A percentile compares a stretch with the other conserved stretches of the same genome.
phyloP scores from a whole-genome alignment of 1,139 yeast genomes.

The Zygoascus hellenicus region DNA sequence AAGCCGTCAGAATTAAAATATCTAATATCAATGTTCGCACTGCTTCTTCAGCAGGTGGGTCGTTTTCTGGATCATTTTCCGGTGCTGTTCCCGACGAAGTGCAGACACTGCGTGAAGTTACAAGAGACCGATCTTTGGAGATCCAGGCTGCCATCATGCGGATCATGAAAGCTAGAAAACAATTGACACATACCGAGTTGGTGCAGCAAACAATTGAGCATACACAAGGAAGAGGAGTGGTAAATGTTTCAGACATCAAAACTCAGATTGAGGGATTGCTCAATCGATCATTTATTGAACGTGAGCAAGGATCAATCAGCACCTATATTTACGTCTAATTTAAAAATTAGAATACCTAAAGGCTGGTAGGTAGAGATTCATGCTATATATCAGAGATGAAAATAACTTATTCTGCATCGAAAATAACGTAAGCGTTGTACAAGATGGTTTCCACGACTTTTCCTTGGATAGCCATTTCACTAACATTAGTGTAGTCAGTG shows the following conservation, averaged over 20 bases:
- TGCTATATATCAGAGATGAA: neutral
- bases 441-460: constrained; percentile 79
- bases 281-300: constrained; percentile 29
- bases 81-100: constrained; percentile 11
- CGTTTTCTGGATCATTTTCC: constrained; percentile 7
- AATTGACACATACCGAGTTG: constrained; percentile 34
- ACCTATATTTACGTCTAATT: constrained; percentile 12
- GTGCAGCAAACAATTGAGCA: constrained; percentile 29
- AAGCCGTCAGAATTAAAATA: constrained; percentile 28
- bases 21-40: constrained; percentile 27
- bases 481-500: constrained; percentile 59
- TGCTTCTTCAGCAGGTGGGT: constrained; percentile 4
- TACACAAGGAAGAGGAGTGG: constrained; percentile 28
- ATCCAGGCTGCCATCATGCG: constrained; percentile 37
- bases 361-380: neutral
- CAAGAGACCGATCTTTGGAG: constrained; percentile 31
- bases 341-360: neutral
- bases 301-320: constrained; percentile 19
- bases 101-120: constrained; percentile 21
- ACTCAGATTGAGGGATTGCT: constrained; percentile 32
- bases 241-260: constrained; percentile 30
- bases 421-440: constrained; percentile 78
- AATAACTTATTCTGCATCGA: constrained; percentile 53
- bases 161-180: constrained; percentile 31
- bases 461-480: constrained; percentile 76